Conservation (phyloP, 441 rosid species). For the Melastoma candidum region DNA sequence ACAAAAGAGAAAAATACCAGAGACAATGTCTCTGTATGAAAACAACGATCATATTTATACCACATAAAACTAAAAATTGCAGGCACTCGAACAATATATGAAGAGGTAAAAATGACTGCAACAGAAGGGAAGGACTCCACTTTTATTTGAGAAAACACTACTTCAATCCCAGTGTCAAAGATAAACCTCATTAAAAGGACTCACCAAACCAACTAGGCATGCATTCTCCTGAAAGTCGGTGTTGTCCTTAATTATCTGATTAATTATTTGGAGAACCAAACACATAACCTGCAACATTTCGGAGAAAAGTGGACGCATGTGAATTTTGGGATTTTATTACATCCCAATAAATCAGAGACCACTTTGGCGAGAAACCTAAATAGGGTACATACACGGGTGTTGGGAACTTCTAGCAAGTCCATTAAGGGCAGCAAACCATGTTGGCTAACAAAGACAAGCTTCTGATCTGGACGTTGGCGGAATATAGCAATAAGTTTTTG, state of each 20-base stretch:
- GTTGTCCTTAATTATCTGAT: conserved; percentile 78
- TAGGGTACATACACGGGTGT: conserved; percentile 45
- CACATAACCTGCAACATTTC: conserved; percentile 58
- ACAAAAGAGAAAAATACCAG: too few species aligned
- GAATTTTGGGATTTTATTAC: neutral
- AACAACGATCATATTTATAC: too few species aligned
- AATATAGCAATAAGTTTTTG: conserved; percentile 75
- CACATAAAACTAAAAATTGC: too few species aligned
- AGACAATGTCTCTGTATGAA: too few species aligned
- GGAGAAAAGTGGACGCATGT: conserved; percentile 7
- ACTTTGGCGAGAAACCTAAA: neutral
- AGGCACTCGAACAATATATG: too few species aligned
- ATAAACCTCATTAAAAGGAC: conserved; percentile 18
- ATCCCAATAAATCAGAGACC: conserved; percentile 10
- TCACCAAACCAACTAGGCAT: conserved; percentile 92
- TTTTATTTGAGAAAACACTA: neutral
- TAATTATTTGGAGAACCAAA: conserved; percentile 83
- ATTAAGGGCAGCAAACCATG: conserved; percentile 84
- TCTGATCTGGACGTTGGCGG: conserved; percentile 88
- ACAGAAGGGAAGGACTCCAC: too few species aligned
- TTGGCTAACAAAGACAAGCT: conserved; percentile 73
- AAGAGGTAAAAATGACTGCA: too few species aligned
- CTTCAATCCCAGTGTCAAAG: conserved; percentile 1
- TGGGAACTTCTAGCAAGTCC: conserved; percentile 90
- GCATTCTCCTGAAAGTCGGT: conserved; percentile 90